Percentiles rank a stretch among this genome's conserved stretches.
Conservation (phyloP, 2,329 filamentous ascomycete genomes). For the Xylariaceae sp. region DNA sequence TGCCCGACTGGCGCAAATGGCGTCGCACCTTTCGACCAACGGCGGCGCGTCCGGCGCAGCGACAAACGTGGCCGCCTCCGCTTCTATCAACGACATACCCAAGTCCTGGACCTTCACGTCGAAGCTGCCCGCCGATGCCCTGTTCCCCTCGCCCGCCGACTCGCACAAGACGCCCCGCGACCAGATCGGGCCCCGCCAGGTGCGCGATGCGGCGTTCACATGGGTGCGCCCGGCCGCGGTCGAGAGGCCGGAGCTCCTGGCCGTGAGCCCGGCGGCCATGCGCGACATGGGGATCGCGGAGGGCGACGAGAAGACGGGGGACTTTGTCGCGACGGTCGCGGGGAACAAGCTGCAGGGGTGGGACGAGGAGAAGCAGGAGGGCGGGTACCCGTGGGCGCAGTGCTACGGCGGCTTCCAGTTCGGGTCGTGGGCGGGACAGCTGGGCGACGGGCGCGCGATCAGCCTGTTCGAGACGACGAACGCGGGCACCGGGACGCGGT, state of each 20-base stretch:
- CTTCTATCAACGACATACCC: slow-evolving; percentile 49
- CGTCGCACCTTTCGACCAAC: slow-evolving; percentile 28
- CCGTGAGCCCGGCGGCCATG: slow-evolving; percentile 74
- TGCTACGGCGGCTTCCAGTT: slow-evolving; percentile 85
- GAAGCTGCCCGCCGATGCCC: slow-evolving; percentile 69
- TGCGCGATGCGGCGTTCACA: slow-evolving; percentile 81
- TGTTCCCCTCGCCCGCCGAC: slow-evolving; percentile 73
- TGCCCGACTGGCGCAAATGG: slow-evolving; percentile 26
- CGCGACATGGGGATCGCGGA: slow-evolving; percentile 71
- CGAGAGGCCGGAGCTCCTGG: slow-evolving; percentile 72
- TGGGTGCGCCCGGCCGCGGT: slow-evolving; percentile 79
- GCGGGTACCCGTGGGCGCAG: slow-evolving; percentile 95
- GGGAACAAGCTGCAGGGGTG: slow-evolving; percentile 82
- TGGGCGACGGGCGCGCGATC: slow-evolving; percentile 92
- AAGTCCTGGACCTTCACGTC: slow-evolving; percentile 63
- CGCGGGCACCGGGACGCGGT: slow-evolving; percentile 63
- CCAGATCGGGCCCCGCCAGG: slow-evolving; percentile 73
- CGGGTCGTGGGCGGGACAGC: slow-evolving; percentile 91
- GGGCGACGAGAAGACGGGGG: slow-evolving; percentile 64
- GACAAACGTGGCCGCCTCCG: slow-evolving; percentile 5
- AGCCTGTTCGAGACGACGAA: slow-evolving; percentile 89
- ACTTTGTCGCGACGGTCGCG: slow-evolving; percentile 73
- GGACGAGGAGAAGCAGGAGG: slow-evolving; percentile 59
- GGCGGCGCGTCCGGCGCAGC: slow-evolving; percentile 12
- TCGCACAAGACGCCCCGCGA: slow-evolving; percentile 80